Evolutionary conservation across 768 basidiomycete genomes (phyloP), one percentile per base, ranked within the genome.

Genomic region (Coprinopsis strossmayeri): DNA sequence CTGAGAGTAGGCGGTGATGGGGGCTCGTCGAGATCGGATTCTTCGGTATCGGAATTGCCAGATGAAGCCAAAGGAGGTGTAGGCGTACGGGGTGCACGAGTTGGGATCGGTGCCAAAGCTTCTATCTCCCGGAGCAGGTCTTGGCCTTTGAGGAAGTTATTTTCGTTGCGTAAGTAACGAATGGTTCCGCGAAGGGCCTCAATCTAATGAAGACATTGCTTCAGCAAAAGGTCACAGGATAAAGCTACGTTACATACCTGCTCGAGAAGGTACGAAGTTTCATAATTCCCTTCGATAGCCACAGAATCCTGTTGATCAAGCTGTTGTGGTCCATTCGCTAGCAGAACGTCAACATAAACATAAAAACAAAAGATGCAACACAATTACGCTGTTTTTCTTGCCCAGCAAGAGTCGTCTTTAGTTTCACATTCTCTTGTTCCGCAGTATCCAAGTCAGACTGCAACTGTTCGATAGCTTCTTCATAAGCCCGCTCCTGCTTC

Each of bases 381-480:
- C 27, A 55, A 79, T 46, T 58, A 87, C 90, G 73, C 68, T 87
- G 85, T 54, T 81, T 76, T 63, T 90, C 88, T 41, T 79, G 74
- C n/a, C 70, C 76, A 54, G 74, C 78, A 27, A 77, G 76, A 58
- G 79, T 63, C 2, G 76, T 69, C 71, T 89, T 91, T 55, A 97
- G 69, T 64, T 85, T 91, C 2, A 72, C 79, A 61, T 91, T 91
- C 57, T 98, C 94, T 62, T 90, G 83, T 64, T 94, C 91, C 45
- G 94, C 69, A 0, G 73, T 62, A 62, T 96, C 93, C 53, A 96
- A 67, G 57, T 99, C 95, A 1, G 81, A 77, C 60, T 95, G 92
- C 9, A 98, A 65, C 58, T 91, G 90, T 55, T 94, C 93, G 74
- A 97, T 87, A 2, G 92, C 91, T 57, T 95, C 92, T 61, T 91